Evolutionary conservation across 352 stramenopile genomes (phyloP), one percentile per base, ranked within the genome.

Genomic region (Pythium angustatum): DNA sequence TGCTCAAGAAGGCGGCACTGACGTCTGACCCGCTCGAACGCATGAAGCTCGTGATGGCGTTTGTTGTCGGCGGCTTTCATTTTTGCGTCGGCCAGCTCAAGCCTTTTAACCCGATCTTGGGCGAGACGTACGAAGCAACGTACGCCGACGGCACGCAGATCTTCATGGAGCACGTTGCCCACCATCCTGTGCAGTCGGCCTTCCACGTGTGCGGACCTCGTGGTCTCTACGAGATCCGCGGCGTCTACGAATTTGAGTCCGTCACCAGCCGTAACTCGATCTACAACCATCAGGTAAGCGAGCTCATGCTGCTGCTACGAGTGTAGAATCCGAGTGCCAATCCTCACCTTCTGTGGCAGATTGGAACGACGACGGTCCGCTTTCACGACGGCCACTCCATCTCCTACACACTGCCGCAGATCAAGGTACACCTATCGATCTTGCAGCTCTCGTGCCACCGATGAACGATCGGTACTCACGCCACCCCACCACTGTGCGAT

Each of bases 61-160:
- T 91, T 49, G 78, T 85, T 22, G 72, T 78, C 3, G 80, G 77
- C 22, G 84, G 84, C 1, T 70, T 90, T 27, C 84, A 93, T 63
- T 90, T 90, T 62, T 90, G 84, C 48, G 64, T 86, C 28, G 79
- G 81, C 7, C 83, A 91, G 58, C 69, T 85, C 51, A 93, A 93
- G 58, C 85, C 85, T 5, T 93, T 93, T 67, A 93, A 91, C 58
- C 85, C 85, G 38, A 91, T 93, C 30, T 36, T 93, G 30, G 85
- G 83, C 17, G 85, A 93, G 65, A 93, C 85, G 7, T 91, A 91
- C 64, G 66, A 94, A 33, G 79, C 85, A 7, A 79, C 73, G n/a
- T 85, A 88, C 58, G 48, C 79, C n/a, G 84, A 93, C 55, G 81
- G 82, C 44, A 82, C 84, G 22, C 68, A 79, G 14, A 65, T 93